Conservation (phyloP, 768 basidiomycete genomes). For the Hemileccinum rubropunctum region DNA sequence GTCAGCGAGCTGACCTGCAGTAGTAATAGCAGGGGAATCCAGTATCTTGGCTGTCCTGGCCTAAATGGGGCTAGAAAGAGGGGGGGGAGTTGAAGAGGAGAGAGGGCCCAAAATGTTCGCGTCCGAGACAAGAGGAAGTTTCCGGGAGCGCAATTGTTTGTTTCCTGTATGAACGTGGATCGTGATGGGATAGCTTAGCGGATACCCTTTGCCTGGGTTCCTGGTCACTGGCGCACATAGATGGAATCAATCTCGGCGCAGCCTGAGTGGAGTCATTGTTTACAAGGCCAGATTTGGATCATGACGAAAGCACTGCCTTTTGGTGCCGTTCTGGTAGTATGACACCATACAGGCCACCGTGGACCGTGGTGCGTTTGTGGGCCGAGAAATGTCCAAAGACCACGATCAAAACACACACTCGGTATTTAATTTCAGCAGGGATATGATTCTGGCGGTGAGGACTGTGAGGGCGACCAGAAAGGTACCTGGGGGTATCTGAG, state of each 20-base stretch:
- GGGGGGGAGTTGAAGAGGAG: neutral
- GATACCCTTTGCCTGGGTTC: conserved; percentile 1
- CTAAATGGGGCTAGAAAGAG: neutral
- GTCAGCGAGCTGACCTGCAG: too few relatives aligned
- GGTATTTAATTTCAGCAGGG: conserved; percentile 23
- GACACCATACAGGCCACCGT: too few relatives aligned
- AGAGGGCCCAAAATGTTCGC: conserved; percentile 4
- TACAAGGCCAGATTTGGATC: too few relatives aligned
- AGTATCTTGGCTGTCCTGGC: conserved; percentile 1
- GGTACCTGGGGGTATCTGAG: conserved; percentile 7
- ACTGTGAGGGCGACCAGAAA: neutral
- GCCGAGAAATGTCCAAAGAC: too few relatives aligned
- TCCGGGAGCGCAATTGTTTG: too few relatives aligned
- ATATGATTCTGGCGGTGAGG: too few relatives aligned
- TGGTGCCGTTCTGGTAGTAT: too few relatives aligned
- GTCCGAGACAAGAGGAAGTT: neutral
- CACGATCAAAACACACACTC: neutral
- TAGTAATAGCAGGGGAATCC: too few relatives aligned
- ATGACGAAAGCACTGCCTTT: too few relatives aligned
- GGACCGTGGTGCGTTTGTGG: too few relatives aligned
- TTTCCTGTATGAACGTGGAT: too few relatives aligned
- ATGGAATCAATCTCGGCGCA: conserved; percentile 1
- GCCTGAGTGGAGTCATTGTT: neutral
- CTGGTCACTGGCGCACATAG: conserved; percentile 16
- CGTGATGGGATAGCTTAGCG: too few relatives aligned